Conservation (phyloP, 805 yeast species). For the Ogataea paradorogensis region DNA sequence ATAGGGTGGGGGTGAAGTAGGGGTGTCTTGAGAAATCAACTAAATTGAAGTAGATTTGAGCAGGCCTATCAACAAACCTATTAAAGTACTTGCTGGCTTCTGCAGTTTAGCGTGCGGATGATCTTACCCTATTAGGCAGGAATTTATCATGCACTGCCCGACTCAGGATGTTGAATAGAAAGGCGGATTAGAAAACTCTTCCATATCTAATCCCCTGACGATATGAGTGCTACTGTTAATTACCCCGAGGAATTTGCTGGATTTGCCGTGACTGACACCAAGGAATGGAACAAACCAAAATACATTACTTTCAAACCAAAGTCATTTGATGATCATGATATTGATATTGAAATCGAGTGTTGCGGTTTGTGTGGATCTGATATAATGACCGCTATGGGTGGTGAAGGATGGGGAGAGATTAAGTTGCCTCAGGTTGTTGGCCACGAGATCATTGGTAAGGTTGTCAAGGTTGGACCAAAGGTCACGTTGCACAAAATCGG, state of each 20-base stretch:
- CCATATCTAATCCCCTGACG: background rate
- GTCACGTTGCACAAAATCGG: slow-evolving; percentile 39
- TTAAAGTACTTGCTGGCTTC: too few relatives aligned
- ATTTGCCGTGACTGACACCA: slow-evolving; percentile 45
- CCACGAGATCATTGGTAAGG: slow-evolving; percentile 44
- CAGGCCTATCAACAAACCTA: background rate
- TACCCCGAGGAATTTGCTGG: slow-evolving; percentile 63
- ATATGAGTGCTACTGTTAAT: slow-evolving; percentile 22
- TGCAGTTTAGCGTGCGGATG: background rate
- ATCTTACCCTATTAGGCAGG: slow-evolving; percentile 1
- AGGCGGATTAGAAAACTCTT: background rate
- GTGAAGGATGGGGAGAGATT: slow-evolving; percentile 46
- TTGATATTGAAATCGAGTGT: slow-evolving; percentile 51
- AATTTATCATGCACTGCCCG: background rate
- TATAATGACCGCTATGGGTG: slow-evolving; percentile 48
- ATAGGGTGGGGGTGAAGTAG: too few relatives aligned
- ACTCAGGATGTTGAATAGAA: background rate
- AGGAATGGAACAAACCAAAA: slow-evolving; percentile 56
- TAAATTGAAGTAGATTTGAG: too few relatives aligned
- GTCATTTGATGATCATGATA: slow-evolving; percentile 41
- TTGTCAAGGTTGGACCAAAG: slow-evolving; percentile 37
- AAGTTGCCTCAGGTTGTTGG: slow-evolving; percentile 48
- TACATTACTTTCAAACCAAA: slow-evolving; percentile 50
- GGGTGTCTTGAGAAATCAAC: too few relatives aligned
- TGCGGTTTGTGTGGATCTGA: slow-evolving; percentile 73